Percentiles rank a stretch among this genome's conserved stretches.
phyloP scores from a whole-genome alignment of 2,329 filamentous ascomycete genomes.

The Leptodontidium sp. region DNA sequence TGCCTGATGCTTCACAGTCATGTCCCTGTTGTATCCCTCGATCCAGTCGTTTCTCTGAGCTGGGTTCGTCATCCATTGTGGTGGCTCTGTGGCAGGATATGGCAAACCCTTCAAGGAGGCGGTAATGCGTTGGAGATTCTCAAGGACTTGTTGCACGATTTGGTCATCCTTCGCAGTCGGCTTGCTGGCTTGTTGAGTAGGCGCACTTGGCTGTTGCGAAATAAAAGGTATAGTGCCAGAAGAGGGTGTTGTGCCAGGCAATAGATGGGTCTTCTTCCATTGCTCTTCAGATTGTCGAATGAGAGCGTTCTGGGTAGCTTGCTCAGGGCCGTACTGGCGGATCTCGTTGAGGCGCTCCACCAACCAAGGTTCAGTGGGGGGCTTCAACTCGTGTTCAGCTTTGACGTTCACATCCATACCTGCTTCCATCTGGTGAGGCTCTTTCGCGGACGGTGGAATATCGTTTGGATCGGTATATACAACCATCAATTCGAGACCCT shows the following conservation, averaged over 20 bases:
- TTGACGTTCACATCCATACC: conserved; percentile 26
- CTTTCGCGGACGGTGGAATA: conserved; percentile 47
- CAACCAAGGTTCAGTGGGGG: conserved; percentile 42
- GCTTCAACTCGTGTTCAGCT: conserved; percentile 35
- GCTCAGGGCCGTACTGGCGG: conserved; percentile 42
- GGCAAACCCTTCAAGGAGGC: conserved; percentile 55
- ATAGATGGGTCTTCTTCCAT: conserved; percentile 19
- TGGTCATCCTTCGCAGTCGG: background rate
- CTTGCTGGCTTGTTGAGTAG: conserved; percentile 16
- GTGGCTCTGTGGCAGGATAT: conserved; percentile 60
- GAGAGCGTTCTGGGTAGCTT: conserved; percentile 37
- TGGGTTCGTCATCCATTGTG: conserved; percentile 59
- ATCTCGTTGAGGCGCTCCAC: conserved; percentile 44
- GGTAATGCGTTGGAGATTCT: conserved; percentile 39
- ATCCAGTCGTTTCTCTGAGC: conserved; percentile 61
- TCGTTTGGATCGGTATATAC: conserved; percentile 47
- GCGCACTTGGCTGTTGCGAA: conserved; percentile 30
- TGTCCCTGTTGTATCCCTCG: conserved; percentile 54
- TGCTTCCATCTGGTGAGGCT: conserved; percentile 37
- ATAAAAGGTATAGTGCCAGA: conserved; percentile 26
- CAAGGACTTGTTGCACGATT: conserved; percentile 10
- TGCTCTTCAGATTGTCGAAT: conserved; percentile 35
- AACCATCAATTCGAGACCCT: conserved; percentile 66
- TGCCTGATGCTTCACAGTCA: conserved; percentile 49
- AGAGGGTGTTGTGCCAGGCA: conserved; percentile 10